These are phyloP conservation scores for Saururus chinensis DNA, from an alignment of 164 flowering plant species.

Conservation along the genomic window DNA sequence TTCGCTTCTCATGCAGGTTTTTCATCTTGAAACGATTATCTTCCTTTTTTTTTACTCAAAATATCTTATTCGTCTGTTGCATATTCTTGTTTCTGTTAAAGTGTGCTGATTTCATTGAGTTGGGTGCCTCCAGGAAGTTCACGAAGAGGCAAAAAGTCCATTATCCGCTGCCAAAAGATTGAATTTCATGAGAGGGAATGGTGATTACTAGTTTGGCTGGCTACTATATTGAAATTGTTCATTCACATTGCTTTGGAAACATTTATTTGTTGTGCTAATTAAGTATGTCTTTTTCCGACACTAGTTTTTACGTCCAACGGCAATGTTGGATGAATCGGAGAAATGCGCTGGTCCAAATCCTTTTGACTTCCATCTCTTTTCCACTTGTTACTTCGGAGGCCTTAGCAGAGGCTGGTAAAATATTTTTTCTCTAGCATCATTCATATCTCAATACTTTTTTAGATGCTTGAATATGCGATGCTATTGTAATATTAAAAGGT, in stretches of 20 bases:
- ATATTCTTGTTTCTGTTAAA: not conserved
- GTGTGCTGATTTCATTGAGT: not conserved
- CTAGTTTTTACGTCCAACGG: constrained; percentile 1
- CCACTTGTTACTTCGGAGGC: constrained; percentile 27
- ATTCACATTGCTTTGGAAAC: not conserved
- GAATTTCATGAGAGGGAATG: not conserved
- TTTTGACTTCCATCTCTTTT: constrained; percentile 22
- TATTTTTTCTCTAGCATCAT: not conserved
- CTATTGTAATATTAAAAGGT: too few species aligned
- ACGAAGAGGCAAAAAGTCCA: not conserved
- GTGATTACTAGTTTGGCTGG: not conserved
- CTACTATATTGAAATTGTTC: not conserved
- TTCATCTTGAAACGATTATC: too few species aligned
- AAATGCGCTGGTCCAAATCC: constrained; percentile 29
- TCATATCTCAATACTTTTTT: too few species aligned
- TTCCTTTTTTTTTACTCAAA: not conserved
- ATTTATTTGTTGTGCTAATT: not conserved
- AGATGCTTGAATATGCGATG: not conserved
- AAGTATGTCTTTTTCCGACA: not conserved
- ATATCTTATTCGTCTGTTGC: not conserved
- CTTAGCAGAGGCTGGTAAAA: constrained; percentile 29
- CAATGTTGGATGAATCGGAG: constrained; percentile 16
- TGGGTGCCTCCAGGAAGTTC: not conserved
- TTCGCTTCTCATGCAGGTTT: not conserved
- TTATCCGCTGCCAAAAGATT: not conserved